These are phyloP conservation scores for Pseudonectria buxi DNA, from an alignment of 2,329 filamentous ascomycete species.

Conservation along the genomic window DNA sequence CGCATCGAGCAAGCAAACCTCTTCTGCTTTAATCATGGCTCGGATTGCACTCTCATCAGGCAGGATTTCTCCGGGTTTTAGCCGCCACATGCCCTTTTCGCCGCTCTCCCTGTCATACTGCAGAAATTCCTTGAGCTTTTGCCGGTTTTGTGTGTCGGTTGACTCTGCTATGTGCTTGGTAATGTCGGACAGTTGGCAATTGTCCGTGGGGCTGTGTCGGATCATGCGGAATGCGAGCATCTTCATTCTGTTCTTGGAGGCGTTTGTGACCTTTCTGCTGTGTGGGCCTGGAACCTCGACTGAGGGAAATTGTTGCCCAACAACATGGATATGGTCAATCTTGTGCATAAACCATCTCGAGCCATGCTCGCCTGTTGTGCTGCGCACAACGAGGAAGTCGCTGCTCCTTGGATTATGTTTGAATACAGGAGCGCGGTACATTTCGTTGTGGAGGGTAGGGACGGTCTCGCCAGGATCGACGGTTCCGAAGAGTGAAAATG, in stretches of 20 bases:
- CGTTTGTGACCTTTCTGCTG: constrained; percentile 89
- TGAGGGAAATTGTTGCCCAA: constrained; percentile 88
- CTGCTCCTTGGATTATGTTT: constrained; percentile 69
- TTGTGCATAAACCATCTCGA: constrained; percentile 77
- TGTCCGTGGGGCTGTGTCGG: constrained; percentile 62
- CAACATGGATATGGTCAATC: constrained; percentile 83
- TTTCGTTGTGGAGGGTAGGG: constrained; percentile 85
- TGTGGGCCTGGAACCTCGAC: constrained; percentile 91
- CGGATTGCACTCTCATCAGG: constrained; percentile 78
- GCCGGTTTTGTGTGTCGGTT: constrained; percentile 89
- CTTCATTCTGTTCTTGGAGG: constrained; percentile 93
- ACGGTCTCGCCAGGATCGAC: constrained; percentile 88
- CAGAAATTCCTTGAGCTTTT: constrained; percentile 96
- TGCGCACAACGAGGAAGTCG: constrained; percentile 84
- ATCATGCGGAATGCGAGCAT: constrained; percentile 92
- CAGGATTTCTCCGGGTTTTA: constrained; percentile 64
- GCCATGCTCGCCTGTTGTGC: constrained; percentile 70
- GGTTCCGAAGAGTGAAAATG: constrained; percentile 90
- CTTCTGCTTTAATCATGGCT: constrained; percentile 87
- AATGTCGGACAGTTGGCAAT: constrained; percentile 72
- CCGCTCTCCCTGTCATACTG: constrained; percentile 70
- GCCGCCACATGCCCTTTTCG: constrained; percentile 73
- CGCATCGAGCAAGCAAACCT: constrained; percentile 87
- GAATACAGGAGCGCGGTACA: constrained; percentile 93
- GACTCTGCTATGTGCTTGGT: constrained; percentile 89